A percentile compares a stretch with the other conserved stretches of the same genome.
These are phyloP conservation scores for Rhodotorula sphaerocarpa DNA, from an alignment of 768 basidiomycete species.

Conservation along the genomic window DNA sequence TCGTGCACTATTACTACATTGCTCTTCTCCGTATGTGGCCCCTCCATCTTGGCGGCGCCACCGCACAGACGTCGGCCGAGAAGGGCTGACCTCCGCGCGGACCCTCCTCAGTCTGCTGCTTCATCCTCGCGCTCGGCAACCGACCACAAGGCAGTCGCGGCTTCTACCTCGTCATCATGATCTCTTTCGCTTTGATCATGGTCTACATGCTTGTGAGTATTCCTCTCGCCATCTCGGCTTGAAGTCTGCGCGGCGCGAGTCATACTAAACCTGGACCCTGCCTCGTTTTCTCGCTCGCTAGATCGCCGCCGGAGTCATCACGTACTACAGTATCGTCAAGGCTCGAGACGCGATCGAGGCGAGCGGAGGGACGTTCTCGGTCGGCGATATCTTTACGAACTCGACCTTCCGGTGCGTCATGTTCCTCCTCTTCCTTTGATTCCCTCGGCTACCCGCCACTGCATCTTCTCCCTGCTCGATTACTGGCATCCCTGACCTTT, in stretches of 20 bases:
- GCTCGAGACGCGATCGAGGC: conserved; percentile 50
- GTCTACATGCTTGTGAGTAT: conserved; percentile 92
- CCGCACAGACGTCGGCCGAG: not conserved
- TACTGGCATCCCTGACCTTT: too few relatives aligned
- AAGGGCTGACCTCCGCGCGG: not conserved
- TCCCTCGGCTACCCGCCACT: not conserved
- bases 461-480: too few relatives aligned
- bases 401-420: conserved; percentile 45
- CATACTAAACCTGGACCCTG: too few relatives aligned
- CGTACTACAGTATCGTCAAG: conserved; percentile 66
- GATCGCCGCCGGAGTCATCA: conserved; percentile 70
- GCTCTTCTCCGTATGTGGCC: conserved; percentile 66
- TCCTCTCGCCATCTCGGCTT: conserved; percentile 23
- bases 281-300: conserved; percentile 39
- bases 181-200: conserved; percentile 83
- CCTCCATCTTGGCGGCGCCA: not conserved
- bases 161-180: conserved; percentile 73
- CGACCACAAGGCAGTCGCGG: conserved; percentile 67
- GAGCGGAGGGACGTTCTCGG: conserved; percentile 46
- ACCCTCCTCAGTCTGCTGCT: conserved; percentile 42
- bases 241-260: too few relatives aligned
- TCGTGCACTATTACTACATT: conserved; percentile 79
- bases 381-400: conserved; percentile 65
- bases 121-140: conserved; percentile 62
- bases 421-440: too few relatives aligned